Percentiles rank a stretch among this genome's conserved stretches.
phyloP scores from a whole-genome alignment of 2,329 filamentous ascomycete genomes.

The Teratosphaeria destructans region DNA sequence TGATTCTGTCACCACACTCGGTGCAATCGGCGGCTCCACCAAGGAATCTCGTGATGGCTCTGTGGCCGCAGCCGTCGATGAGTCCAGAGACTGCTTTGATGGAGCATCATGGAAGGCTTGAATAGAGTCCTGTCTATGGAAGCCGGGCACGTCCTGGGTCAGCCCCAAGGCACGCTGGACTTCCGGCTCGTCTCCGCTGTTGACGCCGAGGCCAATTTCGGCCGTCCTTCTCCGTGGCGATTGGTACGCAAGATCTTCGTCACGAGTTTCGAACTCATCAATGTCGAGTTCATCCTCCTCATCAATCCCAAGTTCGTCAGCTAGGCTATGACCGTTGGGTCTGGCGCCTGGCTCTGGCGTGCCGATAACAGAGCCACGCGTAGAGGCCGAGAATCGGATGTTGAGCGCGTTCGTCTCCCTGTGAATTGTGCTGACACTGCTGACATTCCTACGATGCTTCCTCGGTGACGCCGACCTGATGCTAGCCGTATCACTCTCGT shows the following conservation, averaged over 20 bases:
- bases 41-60: background rate
- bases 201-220: conserved; percentile 31
- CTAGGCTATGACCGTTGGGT: conserved; percentile 63
- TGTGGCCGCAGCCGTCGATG: background rate
- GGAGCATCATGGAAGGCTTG: background rate
- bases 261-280: conserved; percentile 49
- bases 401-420: conserved; percentile 8
- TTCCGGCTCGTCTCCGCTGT: conserved; percentile 29
- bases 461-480: conserved; percentile 39
- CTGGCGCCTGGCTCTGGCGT: conserved; percentile 45
- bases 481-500: conserved; percentile 59
- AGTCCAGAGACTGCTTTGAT: conserved; percentile 1
- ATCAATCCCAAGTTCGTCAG: conserved; percentile 83
- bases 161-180: conserved; percentile 36
- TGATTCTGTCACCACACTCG: background rate
- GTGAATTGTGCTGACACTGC: conserved; percentile 19
- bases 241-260: conserved; percentile 46
- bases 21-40: background rate
- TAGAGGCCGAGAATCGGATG: conserved; percentile 12
- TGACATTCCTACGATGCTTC: conserved; percentile 25
- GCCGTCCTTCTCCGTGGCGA: conserved; percentile 27
- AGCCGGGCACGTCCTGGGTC: conserved; percentile 3
- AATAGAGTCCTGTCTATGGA: background rate
- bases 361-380: conserved; percentile 13
- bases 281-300: conserved; percentile 62